A percentile compares a stretch with the other conserved stretches of the same genome.
phyloP scores from a whole-genome alignment of 345 rosid genomes.

The Jatropha curcas region DNA sequence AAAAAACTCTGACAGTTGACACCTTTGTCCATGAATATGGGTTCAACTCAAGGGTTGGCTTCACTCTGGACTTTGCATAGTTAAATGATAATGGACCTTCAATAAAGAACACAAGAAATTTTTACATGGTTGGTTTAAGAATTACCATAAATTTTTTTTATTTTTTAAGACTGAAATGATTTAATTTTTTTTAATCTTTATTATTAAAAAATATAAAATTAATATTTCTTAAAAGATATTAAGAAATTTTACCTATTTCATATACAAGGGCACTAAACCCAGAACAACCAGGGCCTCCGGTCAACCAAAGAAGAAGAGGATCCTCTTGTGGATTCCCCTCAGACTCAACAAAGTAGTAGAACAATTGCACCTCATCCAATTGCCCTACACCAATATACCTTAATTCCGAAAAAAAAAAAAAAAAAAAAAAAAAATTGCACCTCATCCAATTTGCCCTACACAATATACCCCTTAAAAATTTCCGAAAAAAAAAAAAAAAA shows the following conservation, averaged over 20 bases:
- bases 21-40: conserved; percentile 20
- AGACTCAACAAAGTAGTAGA: conserved; percentile 34
- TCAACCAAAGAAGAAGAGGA: conserved; percentile 40
- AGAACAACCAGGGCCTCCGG: conserved; percentile 51
- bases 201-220: no score
- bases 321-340: conserved; percentile 34
- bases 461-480: no score
- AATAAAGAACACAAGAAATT: background rate
- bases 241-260: conserved; percentile 24
- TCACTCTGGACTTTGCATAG: conserved; percentile 15
- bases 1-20: background rate
- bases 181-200: no score
- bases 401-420: background rate
- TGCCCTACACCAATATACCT: conserved; percentile 33
- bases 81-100: conserved; percentile 32
- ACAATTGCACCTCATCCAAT: conserved; percentile 24
- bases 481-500: no score
- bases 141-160: background rate
- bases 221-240: background rate
- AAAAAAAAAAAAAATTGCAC: background rate
- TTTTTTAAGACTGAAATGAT: no score
- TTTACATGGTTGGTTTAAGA: no score
- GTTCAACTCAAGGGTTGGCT: conserved; percentile 16
- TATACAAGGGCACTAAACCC: conserved; percentile 31
- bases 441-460: no score